Evolutionary conservation across 148 eudicot species (phyloP).

Genomic region (Nepenthes gracilis): DNA sequence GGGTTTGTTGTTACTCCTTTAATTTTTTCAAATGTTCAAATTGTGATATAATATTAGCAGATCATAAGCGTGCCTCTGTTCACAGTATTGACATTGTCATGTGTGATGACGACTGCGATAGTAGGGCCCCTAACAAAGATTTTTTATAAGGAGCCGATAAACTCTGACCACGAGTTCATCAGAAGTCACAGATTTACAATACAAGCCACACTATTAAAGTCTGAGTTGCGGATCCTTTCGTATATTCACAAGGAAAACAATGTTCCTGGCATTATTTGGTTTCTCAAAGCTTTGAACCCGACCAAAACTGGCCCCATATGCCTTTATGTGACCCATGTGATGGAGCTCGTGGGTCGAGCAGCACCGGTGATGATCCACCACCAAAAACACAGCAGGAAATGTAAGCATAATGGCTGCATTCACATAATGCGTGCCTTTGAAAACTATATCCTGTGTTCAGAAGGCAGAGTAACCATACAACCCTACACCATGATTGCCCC

Average conservation of each 20-base stretch:
- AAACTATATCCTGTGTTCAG: neutral
- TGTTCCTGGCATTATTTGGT: slow-evolving; percentile 3
- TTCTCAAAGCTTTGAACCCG: slow-evolving; percentile 8
- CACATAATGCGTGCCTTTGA: slow-evolving; percentile 5
- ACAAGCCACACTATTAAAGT: neutral
- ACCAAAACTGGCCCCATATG: slow-evolving; percentile 1
- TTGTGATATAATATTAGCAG: slow-evolving; percentile 3
- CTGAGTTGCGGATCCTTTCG: slow-evolving; percentile 7
- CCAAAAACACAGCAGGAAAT: neutral
- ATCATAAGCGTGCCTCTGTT: neutral
- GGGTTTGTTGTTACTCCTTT: neutral
- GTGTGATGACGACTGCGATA: slow-evolving; percentile 4
- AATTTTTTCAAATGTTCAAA: neutral
- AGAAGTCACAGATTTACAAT: slow-evolving; percentile 6
- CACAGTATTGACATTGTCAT: slow-evolving; percentile 5
- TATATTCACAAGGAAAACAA: slow-evolving; percentile 5
- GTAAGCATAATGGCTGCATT: neutral
- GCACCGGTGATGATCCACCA: slow-evolving; percentile 5
- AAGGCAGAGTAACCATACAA: neutral
- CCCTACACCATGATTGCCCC: slow-evolving; percentile 9
- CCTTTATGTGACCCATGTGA: slow-evolving; percentile 4
- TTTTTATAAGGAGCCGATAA: neutral
- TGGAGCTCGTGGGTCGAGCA: slow-evolving; percentile 6
- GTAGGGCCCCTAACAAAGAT: slow-evolving; percentile 6
- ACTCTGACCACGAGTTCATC: neutral